phyloP scores from a whole-genome alignment of 331 rosid species.

The Malus hybrid region DNA sequence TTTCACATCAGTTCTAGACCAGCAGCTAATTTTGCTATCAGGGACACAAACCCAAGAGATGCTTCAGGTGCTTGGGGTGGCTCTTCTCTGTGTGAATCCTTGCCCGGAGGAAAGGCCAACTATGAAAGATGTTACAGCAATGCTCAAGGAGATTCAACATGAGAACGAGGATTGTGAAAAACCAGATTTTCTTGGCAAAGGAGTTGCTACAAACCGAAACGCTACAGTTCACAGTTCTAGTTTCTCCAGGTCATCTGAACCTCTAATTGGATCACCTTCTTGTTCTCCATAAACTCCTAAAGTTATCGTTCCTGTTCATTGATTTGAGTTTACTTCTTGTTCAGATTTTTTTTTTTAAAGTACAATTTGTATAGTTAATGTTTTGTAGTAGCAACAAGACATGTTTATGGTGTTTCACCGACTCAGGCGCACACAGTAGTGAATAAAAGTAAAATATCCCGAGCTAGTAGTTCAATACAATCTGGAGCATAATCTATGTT shows the following conservation, averaged over 20 bases:
- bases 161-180: conserved; percentile 61
- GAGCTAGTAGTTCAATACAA: neutral
- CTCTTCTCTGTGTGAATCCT: conserved; percentile 77
- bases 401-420: conserved; percentile 5
- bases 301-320: conserved; percentile 12
- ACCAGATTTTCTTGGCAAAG: conserved; percentile 44
- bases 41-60: conserved; percentile 81
- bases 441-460: neutral
- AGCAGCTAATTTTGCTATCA: conserved; percentile 55
- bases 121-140: conserved; percentile 85
- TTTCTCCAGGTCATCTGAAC: conserved; percentile 88
- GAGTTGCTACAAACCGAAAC: conserved; percentile 39
- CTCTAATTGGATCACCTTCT: conserved; percentile 59
- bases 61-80: conserved; percentile 92
- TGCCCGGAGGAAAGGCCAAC: conserved; percentile 80
- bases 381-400: conserved; percentile 26
- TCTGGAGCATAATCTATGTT: neutral
- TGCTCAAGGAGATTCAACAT: conserved; percentile 81
- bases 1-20: conserved; percentile 60
- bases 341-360: neutral
- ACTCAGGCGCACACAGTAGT: neutral
- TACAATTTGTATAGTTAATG: conserved; percentile 39
- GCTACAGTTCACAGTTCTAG: conserved; percentile 76
- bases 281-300: conserved; percentile 30
- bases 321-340: conserved; percentile 13